Conservation (phyloP, 2,329 filamentous ascomycete species). For the Neodidymelliopsis sp. region DNA sequence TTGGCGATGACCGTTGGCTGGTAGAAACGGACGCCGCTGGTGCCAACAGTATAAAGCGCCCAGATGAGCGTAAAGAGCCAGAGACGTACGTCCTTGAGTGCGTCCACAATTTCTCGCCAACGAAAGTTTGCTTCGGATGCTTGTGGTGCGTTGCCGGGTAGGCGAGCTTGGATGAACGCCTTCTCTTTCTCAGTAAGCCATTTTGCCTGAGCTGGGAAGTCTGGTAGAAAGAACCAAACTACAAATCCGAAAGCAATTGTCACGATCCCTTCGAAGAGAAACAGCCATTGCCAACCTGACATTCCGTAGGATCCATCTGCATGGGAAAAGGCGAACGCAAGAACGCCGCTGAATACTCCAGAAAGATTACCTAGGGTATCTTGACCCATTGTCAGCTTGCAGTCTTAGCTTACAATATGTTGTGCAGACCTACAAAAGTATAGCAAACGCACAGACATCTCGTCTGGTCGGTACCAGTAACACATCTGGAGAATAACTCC, state of each 20-base stretch:
- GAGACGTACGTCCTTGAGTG: slow-evolving; percentile 58
- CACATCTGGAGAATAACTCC: slow-evolving; percentile 59
- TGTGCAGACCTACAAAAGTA: slow-evolving; percentile 27
- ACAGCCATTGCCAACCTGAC: slow-evolving; percentile 48
- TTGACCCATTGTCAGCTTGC: background rate
- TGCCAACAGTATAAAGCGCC: slow-evolving; percentile 49
- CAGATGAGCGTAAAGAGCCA: slow-evolving; percentile 58
- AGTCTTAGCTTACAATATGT: background rate
- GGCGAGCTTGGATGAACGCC: slow-evolving; percentile 56
- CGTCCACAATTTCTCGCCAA: slow-evolving; percentile 57
- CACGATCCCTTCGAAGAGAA: slow-evolving; percentile 22
- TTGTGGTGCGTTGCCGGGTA: slow-evolving; percentile 53
- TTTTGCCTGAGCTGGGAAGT: slow-evolving; percentile 31
- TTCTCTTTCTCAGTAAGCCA: slow-evolving; percentile 52
- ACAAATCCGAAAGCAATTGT: slow-evolving; percentile 23
- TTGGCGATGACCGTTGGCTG: slow-evolving; percentile 39
- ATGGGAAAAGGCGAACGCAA: slow-evolving; percentile 64
- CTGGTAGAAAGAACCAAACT: slow-evolving; percentile 20
- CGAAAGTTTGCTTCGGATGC: slow-evolving; percentile 54
- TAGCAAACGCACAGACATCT: slow-evolving; percentile 24
- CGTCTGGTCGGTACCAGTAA: slow-evolving; percentile 66
- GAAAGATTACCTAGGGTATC: slow-evolving; percentile 61
- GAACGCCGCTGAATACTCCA: slow-evolving; percentile 65
- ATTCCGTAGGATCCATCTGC: slow-evolving; percentile 62
- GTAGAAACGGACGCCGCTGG: slow-evolving; percentile 28